Base-by-base conservation (phyloP, 23 red algal genomes). In the Chondrus crispus region DNA sequence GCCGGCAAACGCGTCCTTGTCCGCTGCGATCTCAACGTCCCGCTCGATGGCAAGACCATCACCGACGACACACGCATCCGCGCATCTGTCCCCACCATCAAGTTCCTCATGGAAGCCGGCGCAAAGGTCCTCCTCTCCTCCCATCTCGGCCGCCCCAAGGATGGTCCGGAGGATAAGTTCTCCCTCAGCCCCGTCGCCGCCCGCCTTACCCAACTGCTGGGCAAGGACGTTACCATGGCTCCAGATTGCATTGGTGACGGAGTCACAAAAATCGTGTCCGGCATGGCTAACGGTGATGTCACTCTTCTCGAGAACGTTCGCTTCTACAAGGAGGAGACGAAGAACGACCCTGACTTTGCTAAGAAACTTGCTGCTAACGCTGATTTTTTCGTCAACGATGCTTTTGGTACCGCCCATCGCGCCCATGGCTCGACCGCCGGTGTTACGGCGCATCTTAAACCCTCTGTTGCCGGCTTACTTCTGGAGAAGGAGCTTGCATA, bases 121-220 rank as follows among this genome's bases (percentile, higher is more conserved):
- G 97, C 97, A 40, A 99, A 99, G 93, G 97, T 99, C 26, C 53
- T 99, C 48, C 66, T 99, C 46, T 94, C 88, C 13, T 99, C 97
- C 22, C 97, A 99, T 91, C 81, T 99, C 6, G 97, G 97, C 20
- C 91, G 97, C 28, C 97, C 97, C 11, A 99, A 99, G 74, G 87
- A 90, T 46, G 97, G 97, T n/a, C 94, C 94, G n/a, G 97, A 99
- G 82, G 97, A 99, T 80, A 96, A 95, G 82, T 99, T 95, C 48
- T 99, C 97, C 11, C 80, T 99, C 14, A 81, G 86, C 36, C 97
- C 97, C 19, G 97, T 99, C 4, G 85, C 97, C 13, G 76, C 53
- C 22, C 82, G 97, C 46, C 85, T 99, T 28, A 79, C 78, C 40
- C 70, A 99, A 43, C 69, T 99, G 40, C 94, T 99, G 14, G 94